Conservation (phyloP, 2,329 filamentous ascomycete genomes). For the Graphium sp. region DNA sequence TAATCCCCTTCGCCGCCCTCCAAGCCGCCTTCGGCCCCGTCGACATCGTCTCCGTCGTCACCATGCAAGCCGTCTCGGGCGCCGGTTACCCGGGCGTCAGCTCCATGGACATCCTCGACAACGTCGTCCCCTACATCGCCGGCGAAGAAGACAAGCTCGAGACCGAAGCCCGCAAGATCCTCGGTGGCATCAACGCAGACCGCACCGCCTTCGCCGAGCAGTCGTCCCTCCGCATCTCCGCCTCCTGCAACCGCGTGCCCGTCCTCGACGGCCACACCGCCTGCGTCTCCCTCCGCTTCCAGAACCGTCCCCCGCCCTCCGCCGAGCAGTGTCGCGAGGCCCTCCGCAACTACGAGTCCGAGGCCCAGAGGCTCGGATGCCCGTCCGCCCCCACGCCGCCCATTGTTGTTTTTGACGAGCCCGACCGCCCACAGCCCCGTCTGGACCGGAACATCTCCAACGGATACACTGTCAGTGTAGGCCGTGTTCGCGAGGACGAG, state of each 20-base stretch:
- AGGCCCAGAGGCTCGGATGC: conserved; percentile 70
- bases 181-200: conserved; percentile 57
- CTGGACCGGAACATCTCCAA: conserved; percentile 72
- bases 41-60: conserved; percentile 62
- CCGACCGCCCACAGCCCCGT: conserved; percentile 79
- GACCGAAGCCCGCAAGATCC: conserved; percentile 87
- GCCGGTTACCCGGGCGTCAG: conserved; percentile 82
- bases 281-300: conserved; percentile 80
- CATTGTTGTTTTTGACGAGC: conserved; percentile 80
- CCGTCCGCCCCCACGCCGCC: conserved; percentile 68
- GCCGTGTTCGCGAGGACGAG: conserved; percentile 70
- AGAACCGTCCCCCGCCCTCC: conserved; percentile 54
- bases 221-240: conserved; percentile 56
- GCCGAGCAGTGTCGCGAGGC: conserved; percentile 65
- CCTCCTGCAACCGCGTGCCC: conserved; percentile 84
- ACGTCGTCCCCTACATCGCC: conserved; percentile 83
- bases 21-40: conserved; percentile 76
- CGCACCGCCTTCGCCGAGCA: conserved; percentile 65
- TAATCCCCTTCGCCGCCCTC: conserved; percentile 85
- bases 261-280: conserved; percentile 91
- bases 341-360: conserved; percentile 63
- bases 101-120: conserved; percentile 92
- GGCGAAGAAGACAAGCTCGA: conserved; percentile 96
- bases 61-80: conserved; percentile 86
- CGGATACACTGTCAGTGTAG: conserved; percentile 85